Evolutionary conservation across 2,329 filamentous ascomycete genomes (phyloP).

Genomic region (Hirsutella thompsonii): DNA sequence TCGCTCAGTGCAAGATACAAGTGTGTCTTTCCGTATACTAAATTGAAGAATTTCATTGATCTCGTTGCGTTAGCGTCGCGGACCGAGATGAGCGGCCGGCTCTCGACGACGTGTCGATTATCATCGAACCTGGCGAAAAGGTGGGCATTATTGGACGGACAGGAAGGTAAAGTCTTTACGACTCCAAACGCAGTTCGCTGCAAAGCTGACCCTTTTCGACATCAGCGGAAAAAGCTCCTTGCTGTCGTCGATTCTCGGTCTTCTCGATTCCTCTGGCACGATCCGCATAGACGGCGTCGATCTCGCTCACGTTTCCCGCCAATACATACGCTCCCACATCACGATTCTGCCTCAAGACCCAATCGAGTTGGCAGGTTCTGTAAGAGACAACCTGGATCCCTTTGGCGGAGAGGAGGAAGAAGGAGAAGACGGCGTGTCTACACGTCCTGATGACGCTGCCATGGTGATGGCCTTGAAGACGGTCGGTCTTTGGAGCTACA

Average conservation of each 20-base stretch:
- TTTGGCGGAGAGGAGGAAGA: not conserved
- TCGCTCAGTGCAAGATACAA: conserved; percentile 6
- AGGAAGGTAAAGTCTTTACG: conserved; percentile 1
- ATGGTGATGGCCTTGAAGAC: conserved; percentile 4
- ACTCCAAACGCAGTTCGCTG: not conserved
- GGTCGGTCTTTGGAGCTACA: conserved; percentile 5
- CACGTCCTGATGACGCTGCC: conserved; percentile 2
- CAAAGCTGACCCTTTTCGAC: not conserved
- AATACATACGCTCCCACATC: conserved; percentile 14
- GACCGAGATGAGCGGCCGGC: conserved; percentile 1
- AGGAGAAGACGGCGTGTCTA: conserved; percentile 7
- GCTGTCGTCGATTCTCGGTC: not conserved
- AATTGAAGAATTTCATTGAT: conserved; percentile 5
- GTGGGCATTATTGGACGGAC: conserved; percentile 10
- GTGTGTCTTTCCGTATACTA: conserved; percentile 1
- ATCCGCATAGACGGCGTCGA: conserved; percentile 15
- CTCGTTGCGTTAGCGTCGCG: not conserved
- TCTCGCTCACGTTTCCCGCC: conserved; percentile 10
- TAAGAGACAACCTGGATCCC: conserved; percentile 1
- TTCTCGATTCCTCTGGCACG: not conserved
- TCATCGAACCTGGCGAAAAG: conserved; percentile 8
- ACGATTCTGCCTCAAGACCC: conserved; percentile 17
- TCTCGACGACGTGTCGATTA: conserved; percentile 5
- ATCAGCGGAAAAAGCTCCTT: conserved; percentile 11
- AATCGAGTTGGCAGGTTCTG: conserved; percentile 6